Evolutionary conservation across 148 eudicot species (phyloP).

Genomic region (Amaranthus hypochondriacus): DNA sequence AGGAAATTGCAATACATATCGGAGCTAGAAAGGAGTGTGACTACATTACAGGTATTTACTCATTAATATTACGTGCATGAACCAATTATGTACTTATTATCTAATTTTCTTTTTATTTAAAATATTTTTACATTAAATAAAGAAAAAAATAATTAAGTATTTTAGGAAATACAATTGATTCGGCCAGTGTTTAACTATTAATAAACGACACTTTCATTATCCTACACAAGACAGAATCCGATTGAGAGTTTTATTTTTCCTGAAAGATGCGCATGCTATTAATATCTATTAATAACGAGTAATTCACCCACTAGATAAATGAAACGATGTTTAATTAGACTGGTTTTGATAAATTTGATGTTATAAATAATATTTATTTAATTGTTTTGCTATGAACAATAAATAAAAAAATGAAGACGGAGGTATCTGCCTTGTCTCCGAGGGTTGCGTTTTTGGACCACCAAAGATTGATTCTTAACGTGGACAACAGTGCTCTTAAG

Average conservation of each 20-base stretch:
- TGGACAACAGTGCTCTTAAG: slow-evolving; percentile 82
- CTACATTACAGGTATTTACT: slow-evolving; percentile 64
- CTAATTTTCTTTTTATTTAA: too few species aligned
- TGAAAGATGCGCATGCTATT: neutral
- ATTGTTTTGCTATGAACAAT: neutral
- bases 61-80: slow-evolving; percentile 18
- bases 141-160: too few species aligned
- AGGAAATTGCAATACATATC: slow-evolving; percentile 93
- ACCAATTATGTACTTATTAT: neutral
- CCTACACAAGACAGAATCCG: too few species aligned
- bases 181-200: too few species aligned
- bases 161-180: too few species aligned
- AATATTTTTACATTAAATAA: too few species aligned
- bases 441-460: slow-evolving; percentile 91
- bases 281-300: neutral
- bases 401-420: slow-evolving; percentile 40
- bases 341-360: too few species aligned
- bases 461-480: slow-evolving; percentile 78
- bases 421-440: slow-evolving; percentile 91
- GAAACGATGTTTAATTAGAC: neutral
- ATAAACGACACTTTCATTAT: too few species aligned
- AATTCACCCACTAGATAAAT: too few species aligned
- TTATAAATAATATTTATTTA: neutral
- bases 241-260: too few species aligned
- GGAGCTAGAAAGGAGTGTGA: slow-evolving; percentile 84